Evolutionary conservation across 139 green algal genomes (phyloP), one percentile per base, ranked within the genome.

Genomic region (Chlorella sp.): DNA sequence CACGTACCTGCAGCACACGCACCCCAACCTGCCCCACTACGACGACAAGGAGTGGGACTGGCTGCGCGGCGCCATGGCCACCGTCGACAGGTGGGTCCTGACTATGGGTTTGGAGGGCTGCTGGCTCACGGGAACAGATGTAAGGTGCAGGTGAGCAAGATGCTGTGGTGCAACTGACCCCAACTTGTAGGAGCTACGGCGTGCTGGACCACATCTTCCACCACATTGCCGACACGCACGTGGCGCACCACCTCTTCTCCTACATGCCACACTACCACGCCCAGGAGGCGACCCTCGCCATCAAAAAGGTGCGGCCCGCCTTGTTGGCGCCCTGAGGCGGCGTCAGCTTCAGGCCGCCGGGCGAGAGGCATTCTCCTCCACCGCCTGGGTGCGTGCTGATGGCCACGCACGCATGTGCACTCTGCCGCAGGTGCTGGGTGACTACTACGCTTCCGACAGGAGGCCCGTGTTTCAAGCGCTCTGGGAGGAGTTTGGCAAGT

Each of bases 241-340:
- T 97, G 32, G 74, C 81, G 0, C 93, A 97, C 83, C 93, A 97
- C 83, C 83, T 97, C 26, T 97, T 97, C 87, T 94, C 88, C 50
- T 69, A 80, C 50, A 96, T 97, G 78, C 93, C 93, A 29, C 91
- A 97, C 87, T 97, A 97, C 85, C 89, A 97, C 77, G 90, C 92
- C 1, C 27, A 92, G 80, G 88, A 96, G 79, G 93, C 90, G 20
- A 97, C 91, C 0, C 32, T 83, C 70, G 88, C 86, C 1, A 80
- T 96, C 61, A 90, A 89, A 77, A 83, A 80, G 20, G 72, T 70
- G 30, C 2, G 55, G 5, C 35, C 26, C 34, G 3, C 22, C 2
- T 3, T 14, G 34, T 24, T 31, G 14, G 55, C 29, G 3, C 3
- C 34, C 20, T 32, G 33, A 70, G 65, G 27, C 36, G 29, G 35